These are phyloP conservation scores for Blastobotrys mokoenaii DNA, from an alignment of 805 yeast genomes.

Conservation along the genomic window DNA sequence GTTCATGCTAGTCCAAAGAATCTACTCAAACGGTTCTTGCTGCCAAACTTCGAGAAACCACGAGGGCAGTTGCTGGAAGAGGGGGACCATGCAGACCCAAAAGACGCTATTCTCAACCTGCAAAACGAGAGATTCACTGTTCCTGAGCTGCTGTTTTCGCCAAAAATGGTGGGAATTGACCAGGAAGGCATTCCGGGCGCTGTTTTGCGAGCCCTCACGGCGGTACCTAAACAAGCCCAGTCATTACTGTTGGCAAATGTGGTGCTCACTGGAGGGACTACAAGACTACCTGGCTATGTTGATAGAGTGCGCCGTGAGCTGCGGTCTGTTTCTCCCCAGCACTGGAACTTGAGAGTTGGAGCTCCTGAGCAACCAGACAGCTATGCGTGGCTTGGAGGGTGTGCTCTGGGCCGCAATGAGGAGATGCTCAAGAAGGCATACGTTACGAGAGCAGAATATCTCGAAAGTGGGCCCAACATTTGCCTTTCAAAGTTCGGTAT, in stretches of 20 bases:
- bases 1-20: conserved; percentile 21
- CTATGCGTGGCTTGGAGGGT: conserved; percentile 54
- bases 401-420: conserved; percentile 31
- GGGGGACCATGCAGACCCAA: conserved; percentile 23
- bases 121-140: conserved; percentile 80
- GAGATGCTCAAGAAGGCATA: conserved; percentile 40
- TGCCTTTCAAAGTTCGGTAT: conserved; percentile 39
- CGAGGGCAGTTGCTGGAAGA: conserved; percentile 54
- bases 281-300: conserved; percentile 59
- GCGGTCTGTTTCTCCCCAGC: conserved; percentile 28
- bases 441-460: conserved; percentile 71
- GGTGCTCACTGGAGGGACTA: conserved; percentile 74
- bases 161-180: conserved; percentile 67
- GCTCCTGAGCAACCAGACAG: conserved; percentile 32
- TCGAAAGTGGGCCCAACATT: conserved; percentile 70
- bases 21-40: conserved; percentile 44
- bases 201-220: conserved; percentile 56
- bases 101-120: conserved; percentile 50
- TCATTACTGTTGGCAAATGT: conserved; percentile 77
- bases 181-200: conserved; percentile 72
- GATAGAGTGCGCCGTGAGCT: conserved; percentile 41
- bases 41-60: conserved; percentile 83
- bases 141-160: conserved; percentile 83
- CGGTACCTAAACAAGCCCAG: conserved; percentile 58
- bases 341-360: conserved; percentile 22